phyloP scores from a whole-genome alignment of 2,329 filamentous ascomycete species.

The Fusarium sp. region DNA sequence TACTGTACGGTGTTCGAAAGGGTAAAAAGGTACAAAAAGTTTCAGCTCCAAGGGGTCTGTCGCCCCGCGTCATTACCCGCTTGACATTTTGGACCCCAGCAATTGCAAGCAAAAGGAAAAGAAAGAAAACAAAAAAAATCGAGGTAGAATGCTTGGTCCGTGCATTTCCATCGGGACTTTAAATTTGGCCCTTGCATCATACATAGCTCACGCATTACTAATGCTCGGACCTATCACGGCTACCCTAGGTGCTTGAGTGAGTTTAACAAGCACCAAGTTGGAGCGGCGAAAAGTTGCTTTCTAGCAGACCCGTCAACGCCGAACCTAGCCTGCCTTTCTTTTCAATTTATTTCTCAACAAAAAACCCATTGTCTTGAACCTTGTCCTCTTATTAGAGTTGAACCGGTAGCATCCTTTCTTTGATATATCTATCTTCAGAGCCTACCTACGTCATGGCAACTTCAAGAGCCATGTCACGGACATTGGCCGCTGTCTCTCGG shows the following conservation, averaged over 20 bases:
- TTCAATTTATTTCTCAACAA: neutral
- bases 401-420: neutral
- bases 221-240: conserved; percentile 43
- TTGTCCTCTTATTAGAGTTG: neutral
- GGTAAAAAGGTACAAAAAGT: conserved; percentile 8
- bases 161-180: neutral
- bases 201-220: conserved; percentile 45
- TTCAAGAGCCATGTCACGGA: conserved; percentile 36
- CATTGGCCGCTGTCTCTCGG: conserved; percentile 37
- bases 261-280: conserved; percentile 21
- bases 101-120: neutral
- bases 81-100: conserved; percentile 8
- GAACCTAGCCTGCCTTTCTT: conserved; percentile 5
- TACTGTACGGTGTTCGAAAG: neutral
- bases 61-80: conserved; percentile 33
- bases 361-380: neutral
- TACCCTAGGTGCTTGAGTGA: neutral
- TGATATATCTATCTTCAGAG: neutral
- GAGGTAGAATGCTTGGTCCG: conserved; percentile 1
- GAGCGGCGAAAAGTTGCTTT: conserved; percentile 43
- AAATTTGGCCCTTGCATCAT: conserved; percentile 44
- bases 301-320: conserved; percentile 26
- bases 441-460: conserved; percentile 37
- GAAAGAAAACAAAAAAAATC: neutral
- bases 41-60: conserved; percentile 5